phyloP scores from a whole-genome alignment of 2,329 filamentous ascomycete genomes.

The Aspergillus sp. region DNA sequence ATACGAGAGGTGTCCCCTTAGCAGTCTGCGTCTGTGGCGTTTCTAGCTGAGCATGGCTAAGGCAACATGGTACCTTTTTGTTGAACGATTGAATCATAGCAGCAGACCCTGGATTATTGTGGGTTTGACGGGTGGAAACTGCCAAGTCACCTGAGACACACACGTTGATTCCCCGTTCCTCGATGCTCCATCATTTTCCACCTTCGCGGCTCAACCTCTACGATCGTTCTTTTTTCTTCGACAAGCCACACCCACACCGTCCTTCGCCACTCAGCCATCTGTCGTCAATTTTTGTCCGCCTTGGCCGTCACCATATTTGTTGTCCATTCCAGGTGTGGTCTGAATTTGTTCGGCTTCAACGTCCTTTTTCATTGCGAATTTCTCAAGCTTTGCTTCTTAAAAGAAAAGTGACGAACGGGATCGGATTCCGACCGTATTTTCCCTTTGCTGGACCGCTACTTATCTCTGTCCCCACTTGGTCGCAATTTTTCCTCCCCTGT shows the following conservation, averaged over 20 bases:
- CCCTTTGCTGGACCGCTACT: not conserved
- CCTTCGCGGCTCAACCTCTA: not conserved
- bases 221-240: not conserved
- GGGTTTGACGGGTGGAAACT: not conserved
- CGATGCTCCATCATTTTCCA: not conserved
- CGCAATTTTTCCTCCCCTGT: not conserved
- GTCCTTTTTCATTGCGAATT: too few relatives aligned
- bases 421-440: not conserved
- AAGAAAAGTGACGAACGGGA: not conserved
- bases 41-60: not conserved
- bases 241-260: not conserved
- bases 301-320: not conserved
- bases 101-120: not conserved
- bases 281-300: not conserved
- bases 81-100: not conserved
- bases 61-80: not conserved
- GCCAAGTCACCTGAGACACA: constrained; percentile 1
- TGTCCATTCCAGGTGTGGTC: not conserved
- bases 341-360: not conserved
- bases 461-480: not conserved
- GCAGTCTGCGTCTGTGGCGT: not conserved
- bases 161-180: not conserved
- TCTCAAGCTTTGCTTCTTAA: not conserved
- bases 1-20: not conserved
- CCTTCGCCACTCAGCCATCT: not conserved